phyloP scores from a whole-genome alignment of 306 rosid species.

The Prosopis cineraria region DNA sequence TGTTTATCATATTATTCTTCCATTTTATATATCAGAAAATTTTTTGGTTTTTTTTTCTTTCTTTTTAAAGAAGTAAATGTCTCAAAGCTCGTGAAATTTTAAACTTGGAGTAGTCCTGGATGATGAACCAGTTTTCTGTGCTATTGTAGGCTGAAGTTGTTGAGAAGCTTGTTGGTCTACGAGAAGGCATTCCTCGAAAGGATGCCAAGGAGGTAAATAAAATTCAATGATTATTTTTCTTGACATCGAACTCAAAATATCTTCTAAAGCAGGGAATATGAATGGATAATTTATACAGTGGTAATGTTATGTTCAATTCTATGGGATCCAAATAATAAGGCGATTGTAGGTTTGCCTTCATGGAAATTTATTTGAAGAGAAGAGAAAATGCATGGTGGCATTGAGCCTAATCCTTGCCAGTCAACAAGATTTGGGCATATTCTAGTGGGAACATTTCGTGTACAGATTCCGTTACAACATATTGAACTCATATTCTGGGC shows the following conservation, averaged over 20 bases:
- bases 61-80: background rate
- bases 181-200: slow-evolving; percentile 93
- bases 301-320: background rate
- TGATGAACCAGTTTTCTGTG: slow-evolving; percentile 28
- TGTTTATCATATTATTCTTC: background rate
- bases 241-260: slow-evolving; percentile 19
- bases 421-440: background rate
- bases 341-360: slow-evolving; percentile 18
- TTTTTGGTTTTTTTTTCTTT: background rate
- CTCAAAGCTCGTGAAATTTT: background rate
- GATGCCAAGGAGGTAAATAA: slow-evolving; percentile 91
- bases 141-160: slow-evolving; percentile 84
- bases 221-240: slow-evolving; percentile 20
- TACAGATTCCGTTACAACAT: background rate
- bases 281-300: slow-evolving; percentile 18
- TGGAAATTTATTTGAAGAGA: background rate
- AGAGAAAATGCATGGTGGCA: background rate
- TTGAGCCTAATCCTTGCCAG: background rate
- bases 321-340: background rate
- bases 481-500: slow-evolving; percentile 11
- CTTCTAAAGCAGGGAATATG: slow-evolving; percentile 10
- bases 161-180: slow-evolving; percentile 85
- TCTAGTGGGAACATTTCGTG: slow-evolving; percentile 4
- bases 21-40: background rate
- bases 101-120: slow-evolving; percentile 7